Evolutionary conservation across 169 alveolate species (phyloP), one percentile per base, ranked within the genome.

Genomic region (Plasmodium vinckei): DNA sequence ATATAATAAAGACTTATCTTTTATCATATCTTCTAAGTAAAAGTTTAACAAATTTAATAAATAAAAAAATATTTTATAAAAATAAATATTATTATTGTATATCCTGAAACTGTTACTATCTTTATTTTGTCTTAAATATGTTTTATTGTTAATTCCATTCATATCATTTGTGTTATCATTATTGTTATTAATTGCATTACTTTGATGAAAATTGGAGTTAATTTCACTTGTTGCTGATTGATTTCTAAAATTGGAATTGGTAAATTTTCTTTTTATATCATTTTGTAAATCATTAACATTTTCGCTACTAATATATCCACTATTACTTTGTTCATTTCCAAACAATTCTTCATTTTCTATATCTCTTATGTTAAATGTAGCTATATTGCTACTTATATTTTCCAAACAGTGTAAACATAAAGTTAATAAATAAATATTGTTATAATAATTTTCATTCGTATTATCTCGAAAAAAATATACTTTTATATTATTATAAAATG

Each of bases 321-420:
- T 23, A 44, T 56, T 61, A 59, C 17, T 70, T 65, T 68, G 56
- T 59, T 86, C 86, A 86, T 12, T 70, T 39, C 21, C 54, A 17
- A 44, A 53, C 12, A 86, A 63, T 23, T 68, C 73, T 25, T 86
- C 91, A 86, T 86, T 42, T 70, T 69, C 91, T 27, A 53, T 12
- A 12, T 86, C 87, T 51, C 67, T 70, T 57, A 86, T 86, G 33
- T 86, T 87, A 60, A 86, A 86, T 17, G 73, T 86, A 33, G 70
- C 87, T 33, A 86, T 86, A 59, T 86, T 86, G 47, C 91, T 86
- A 21, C 77, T 86, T 59, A 86, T 70, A 86, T 86, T 57, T 86
- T 86, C 91, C 53, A 86, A n/a, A 86, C 86, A 86, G 17, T 86
- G 91, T 49, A 86, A 86, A 63, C 91, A 86, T 39, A 86, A 63